Base-by-base conservation (phyloP, 1,139 yeast species). In the Candida albicans region DNA sequence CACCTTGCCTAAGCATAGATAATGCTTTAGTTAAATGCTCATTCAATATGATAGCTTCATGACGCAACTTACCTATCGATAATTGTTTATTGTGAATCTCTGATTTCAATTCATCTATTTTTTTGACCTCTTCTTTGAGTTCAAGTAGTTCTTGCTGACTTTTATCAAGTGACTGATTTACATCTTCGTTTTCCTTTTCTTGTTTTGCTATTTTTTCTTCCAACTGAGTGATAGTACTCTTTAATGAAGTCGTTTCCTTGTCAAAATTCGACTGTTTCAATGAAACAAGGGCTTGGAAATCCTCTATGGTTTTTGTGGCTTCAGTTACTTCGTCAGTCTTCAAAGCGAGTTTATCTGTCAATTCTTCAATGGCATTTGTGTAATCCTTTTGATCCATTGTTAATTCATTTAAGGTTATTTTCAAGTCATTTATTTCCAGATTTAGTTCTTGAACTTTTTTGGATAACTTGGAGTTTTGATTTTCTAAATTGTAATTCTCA, bases 11-110 rank as follows among this genome's bases (percentile, higher is more conserved):
- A 63, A 91, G 70, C 75, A 73, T 70, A 13, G 90, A 81, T 47
- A 95, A 67, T 1, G 98, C 95, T 59, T 93, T 91, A 13, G 96
- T 90, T 46, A 93, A 68, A 67, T 93, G 99, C 59, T 93, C 99
- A 61, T 93, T 93, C 45, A 91, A 68, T 28, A 89, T 88, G n/a
- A 93, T 93, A 1, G 96, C 95, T 64, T 93, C 98, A 60, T 93
- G 98, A 44, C 98, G 81, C 43, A 93, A 74, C 60, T 93, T 93
- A 4, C 98, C 98, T 41, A 93, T 80, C 42, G 83, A 76, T 25
- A 90, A 70, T 50, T 82, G 91, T 62, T 89, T 90, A 50, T 84
- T 89, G 53, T 86, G 87, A 2, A 70, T 50, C 36, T 76, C 73
- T 8, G 59, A 54, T 32, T 65, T 57, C 25, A 74, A 54, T 32